Evolutionary conservation across 2,329 filamentous ascomycete species (phyloP).

Genomic region (Pseudogymnoascus sp.): DNA sequence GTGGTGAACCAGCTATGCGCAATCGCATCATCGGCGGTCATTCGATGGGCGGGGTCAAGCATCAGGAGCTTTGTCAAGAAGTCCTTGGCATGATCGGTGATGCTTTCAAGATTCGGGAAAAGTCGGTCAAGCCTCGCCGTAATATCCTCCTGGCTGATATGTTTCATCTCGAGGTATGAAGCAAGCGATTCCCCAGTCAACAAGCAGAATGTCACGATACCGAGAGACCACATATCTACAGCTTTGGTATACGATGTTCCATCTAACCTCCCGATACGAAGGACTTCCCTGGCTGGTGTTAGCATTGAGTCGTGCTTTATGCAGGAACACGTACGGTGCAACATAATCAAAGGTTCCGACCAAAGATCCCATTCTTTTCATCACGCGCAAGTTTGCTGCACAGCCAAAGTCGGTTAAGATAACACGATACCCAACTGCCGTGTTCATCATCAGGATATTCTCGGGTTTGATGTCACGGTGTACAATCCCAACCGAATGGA

Average conservation of each 20-base stretch:
- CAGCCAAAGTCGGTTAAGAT: conserved; percentile 29
- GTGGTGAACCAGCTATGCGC: conserved; percentile 33
- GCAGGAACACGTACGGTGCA: conserved; percentile 24
- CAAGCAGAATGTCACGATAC: conserved; percentile 22
- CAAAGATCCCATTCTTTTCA: conserved; percentile 22
- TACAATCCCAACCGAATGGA: conserved; percentile 25
- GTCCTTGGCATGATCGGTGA: conserved; percentile 21
- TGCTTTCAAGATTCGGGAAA: neutral
- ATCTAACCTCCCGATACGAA: conserved; percentile 20
- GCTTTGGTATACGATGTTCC: conserved; percentile 25
- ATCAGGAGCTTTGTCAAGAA: conserved; percentile 33
- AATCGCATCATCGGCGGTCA: conserved; percentile 30
- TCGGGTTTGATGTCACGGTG: conserved; percentile 30
- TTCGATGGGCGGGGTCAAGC: conserved; percentile 27
- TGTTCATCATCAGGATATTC: conserved; percentile 27
- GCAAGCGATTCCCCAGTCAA: conserved; percentile 22
- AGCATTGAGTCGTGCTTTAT: neutral
- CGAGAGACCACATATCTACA: conserved; percentile 28
- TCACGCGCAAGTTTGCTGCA: conserved; percentile 18
- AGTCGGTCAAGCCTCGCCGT: neutral
- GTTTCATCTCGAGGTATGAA: conserved; percentile 14
- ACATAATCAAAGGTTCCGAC: conserved; percentile 27
- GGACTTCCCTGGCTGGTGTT: conserved; percentile 8
- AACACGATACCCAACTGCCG: conserved; percentile 24
- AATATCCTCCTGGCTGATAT: conserved; percentile 3